Base-by-base conservation (phyloP, 352 stramenopile genomes). In the Phytophthora syringae region DNA sequence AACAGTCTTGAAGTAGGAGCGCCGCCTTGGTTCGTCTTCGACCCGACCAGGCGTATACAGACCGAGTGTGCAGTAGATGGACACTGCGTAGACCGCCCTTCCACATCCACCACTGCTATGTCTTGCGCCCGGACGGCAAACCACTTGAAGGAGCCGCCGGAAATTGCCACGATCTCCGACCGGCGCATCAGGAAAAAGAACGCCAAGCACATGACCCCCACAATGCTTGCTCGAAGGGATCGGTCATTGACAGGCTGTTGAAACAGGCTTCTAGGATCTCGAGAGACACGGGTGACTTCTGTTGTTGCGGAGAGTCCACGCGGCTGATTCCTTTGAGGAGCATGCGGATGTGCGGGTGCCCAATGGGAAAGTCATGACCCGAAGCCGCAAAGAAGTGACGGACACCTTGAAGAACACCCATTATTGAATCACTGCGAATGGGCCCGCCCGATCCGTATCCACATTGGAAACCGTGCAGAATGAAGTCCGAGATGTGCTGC, bases 401-500 rank as follows among this genome's bases (percentile, higher is more conserved):
- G 18, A 53, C 32, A 18, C 56, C 48, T 34, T 47, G 47, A 21
- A 61, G 43, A 53, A 53, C 53, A 3, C 20, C 16, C 51, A 51
- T 51, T 43, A 55, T 60, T 3, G 40, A 59, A 1, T 52, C 15
- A 9, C 27, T 44, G 1, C 40, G 27, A 40, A 52, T 51, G 21
- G 52, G 18, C 0, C 42, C 42, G n/a, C 43, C 37, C 5, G 36
- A 48, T 18, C 36, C 52, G 9, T 39, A 64, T 4, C 37, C 48
- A 44, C 39, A 48, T n/a, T 58, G 57, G n/a, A 64, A 64, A 16
- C 37, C 48, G 32, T 66, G 58, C 0, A 66, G 18, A 25, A 54
- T 37, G 12, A 66, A 66, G 7, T 66, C 58, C 2, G 49, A 66
- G 2, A 66, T 53, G 5, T 54, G 15, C 39, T 52, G 57, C 7